Evolutionary conservation across 2,329 filamentous ascomycete species (phyloP).

Genomic region (Aspergillus hiratsukae): DNA sequence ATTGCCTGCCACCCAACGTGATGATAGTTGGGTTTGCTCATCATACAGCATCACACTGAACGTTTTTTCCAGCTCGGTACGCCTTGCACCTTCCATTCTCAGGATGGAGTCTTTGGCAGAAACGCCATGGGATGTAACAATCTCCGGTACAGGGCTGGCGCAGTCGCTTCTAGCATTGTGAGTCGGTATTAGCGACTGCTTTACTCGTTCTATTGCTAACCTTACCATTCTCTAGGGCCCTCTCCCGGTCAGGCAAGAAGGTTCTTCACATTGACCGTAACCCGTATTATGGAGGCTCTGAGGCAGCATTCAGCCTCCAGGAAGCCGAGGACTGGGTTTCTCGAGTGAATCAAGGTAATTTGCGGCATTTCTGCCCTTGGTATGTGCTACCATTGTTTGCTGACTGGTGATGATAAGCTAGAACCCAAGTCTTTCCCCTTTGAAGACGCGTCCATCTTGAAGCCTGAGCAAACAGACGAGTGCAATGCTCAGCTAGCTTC

Average conservation of each 20-base stretch:
- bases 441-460: conserved; percentile 35
- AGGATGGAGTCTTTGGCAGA: conserved; percentile 70
- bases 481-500: conserved; percentile 30
- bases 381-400: conserved; percentile 10
- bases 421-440: conserved; percentile 33
- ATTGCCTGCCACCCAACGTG: conserved; percentile 15
- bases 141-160: conserved; percentile 71
- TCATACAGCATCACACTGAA: conserved; percentile 14
- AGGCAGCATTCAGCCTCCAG: conserved; percentile 79
- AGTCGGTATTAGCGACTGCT: conserved; percentile 23
- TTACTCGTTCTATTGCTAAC: conserved; percentile 47
- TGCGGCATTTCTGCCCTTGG: not conserved
- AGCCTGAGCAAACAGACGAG: conserved; percentile 15
- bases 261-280: conserved; percentile 86
- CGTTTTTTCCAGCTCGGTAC: conserved; percentile 16
- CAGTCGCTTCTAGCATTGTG: conserved; percentile 77
- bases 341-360: conserved; percentile 38
- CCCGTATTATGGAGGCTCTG: conserved; percentile 79
- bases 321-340: conserved; percentile 74
- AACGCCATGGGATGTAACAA: conserved; percentile 73
- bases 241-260: conserved; percentile 88
- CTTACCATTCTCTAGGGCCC: conserved; percentile 62
- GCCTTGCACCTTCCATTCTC: conserved; percentile 8
- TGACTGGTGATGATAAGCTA: conserved; percentile 25
- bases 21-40: conserved; percentile 19